Percentiles rank a stretch among this genome's conserved stretches.
Conservation (phyloP, 352 stramenopile species). For the Phytophthora cactorum region DNA sequence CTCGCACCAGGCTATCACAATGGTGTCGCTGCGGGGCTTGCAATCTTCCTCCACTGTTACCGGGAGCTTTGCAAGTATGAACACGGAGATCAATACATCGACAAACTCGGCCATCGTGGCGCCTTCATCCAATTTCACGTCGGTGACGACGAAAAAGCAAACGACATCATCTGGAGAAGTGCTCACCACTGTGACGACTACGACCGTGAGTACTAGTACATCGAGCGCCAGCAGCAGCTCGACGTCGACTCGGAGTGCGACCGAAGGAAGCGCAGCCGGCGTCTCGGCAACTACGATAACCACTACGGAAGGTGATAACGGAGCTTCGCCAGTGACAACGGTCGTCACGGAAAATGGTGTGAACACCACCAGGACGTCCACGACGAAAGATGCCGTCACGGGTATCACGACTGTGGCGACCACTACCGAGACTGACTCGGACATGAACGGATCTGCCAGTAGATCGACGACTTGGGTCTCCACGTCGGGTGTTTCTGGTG, state of each 20-base stretch:
- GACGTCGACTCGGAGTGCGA: slow-evolving; percentile 3
- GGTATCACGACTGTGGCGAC: slow-evolving; percentile 29
- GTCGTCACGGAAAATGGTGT: slow-evolving; percentile 26
- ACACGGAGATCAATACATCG: slow-evolving; percentile 3
- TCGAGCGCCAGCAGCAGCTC: slow-evolving; percentile 16
- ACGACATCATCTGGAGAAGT: slow-evolving; percentile 20
- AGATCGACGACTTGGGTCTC: slow-evolving; percentile 16
- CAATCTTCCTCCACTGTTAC: slow-evolving; percentile 17
- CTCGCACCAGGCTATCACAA: slow-evolving; percentile 22
- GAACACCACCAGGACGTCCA: slow-evolving; percentile 25
- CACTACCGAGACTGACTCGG: slow-evolving; percentile 15
- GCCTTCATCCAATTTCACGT: slow-evolving; percentile 17
- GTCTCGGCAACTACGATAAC: slow-evolving; percentile 23
- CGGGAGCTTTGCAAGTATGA: not conserved
- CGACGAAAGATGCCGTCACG: slow-evolving; percentile 19
- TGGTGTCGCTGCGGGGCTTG: slow-evolving; percentile 32
- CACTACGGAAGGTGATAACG: slow-evolving; percentile 18
- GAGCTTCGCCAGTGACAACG: slow-evolving; percentile 20
- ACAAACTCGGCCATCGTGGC: not conserved
- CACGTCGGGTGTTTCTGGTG: slow-evolving; percentile 12
- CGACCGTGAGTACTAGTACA: slow-evolving; percentile 16
- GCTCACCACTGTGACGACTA: slow-evolving; percentile 30
- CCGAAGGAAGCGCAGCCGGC: slow-evolving; percentile 8
- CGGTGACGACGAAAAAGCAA: slow-evolving; percentile 30
- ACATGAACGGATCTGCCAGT: slow-evolving; percentile 26